Conservation (phyloP, 2,329 filamentous ascomycete species). For the Mollisia scopiformis region DNA sequence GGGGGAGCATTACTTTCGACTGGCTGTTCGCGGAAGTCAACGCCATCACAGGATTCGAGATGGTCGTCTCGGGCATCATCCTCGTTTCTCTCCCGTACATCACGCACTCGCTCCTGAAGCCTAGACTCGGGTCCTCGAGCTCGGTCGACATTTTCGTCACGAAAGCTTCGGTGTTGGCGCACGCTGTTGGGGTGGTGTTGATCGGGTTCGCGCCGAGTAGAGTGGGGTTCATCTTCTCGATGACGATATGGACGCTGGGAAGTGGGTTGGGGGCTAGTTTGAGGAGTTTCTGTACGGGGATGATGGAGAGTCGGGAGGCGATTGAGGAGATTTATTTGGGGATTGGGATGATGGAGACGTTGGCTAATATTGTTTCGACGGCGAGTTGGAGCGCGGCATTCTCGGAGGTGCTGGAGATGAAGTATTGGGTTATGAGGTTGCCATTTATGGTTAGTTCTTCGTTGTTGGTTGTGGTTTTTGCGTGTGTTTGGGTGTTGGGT, state of each 20-base stretch:
- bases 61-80: conserved; percentile 11
- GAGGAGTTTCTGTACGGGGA: conserved; percentile 18
- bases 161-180: conserved; percentile 4
- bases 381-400: conserved; percentile 17
- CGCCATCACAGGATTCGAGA: conserved; percentile 16
- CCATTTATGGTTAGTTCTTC: conserved; percentile 11
- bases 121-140: conserved; percentile 3
- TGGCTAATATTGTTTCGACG: conserved; percentile 18
- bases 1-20: conserved; percentile 14
- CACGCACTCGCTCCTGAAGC: conserved; percentile 8
- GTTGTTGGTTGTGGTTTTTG: conserved; percentile 4
- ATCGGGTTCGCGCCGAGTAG: conserved; percentile 16
- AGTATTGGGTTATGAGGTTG: conserved; percentile 13
- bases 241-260: conserved; percentile 13
- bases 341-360: conserved; percentile 22
- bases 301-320: conserved; percentile 12
- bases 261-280: conserved; percentile 13
- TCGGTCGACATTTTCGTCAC: conserved; percentile 17
- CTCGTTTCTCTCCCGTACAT: conserved; percentile 19
- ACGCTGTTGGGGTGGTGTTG: conserved; percentile 6
- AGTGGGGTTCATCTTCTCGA: conserved; percentile 4
- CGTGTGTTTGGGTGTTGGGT: conserved; percentile 13
- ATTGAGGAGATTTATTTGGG: conserved; percentile 24
- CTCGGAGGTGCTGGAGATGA: conserved; percentile 11
- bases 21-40: conserved; percentile 23